Evolutionary conservation across 257 asterid genomes (phyloP).

Genomic region (Plectranthus barbatus): DNA sequence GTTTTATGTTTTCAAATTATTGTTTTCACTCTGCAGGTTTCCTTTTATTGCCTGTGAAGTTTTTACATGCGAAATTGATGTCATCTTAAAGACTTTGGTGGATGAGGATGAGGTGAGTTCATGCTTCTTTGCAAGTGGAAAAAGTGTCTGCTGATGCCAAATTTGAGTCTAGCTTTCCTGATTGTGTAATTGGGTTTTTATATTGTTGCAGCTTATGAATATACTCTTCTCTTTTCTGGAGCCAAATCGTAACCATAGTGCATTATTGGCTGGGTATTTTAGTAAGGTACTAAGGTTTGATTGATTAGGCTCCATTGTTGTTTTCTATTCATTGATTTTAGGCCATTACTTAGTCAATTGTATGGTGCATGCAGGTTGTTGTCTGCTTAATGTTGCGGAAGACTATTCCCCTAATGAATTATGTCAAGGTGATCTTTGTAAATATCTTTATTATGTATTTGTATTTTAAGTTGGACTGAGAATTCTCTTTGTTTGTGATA

Average conservation of each 20-base stretch:
- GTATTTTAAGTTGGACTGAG: too few relatives aligned
- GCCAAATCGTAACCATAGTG: slow-evolving; percentile 75
- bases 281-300: slow-evolving; percentile 95
- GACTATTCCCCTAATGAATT: slow-evolving; percentile 73
- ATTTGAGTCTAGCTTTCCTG: slow-evolving; percentile 11
- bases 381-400: slow-evolving; percentile 85
- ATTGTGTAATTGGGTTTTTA: slow-evolving; percentile 9
- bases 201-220: slow-evolving; percentile 76
- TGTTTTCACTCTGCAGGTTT: slow-evolving; percentile 43
- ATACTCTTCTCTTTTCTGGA: slow-evolving; percentile 89
- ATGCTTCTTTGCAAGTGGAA: not conserved
- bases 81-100: slow-evolving; percentile 89
- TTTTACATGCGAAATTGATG: slow-evolving; percentile 94
- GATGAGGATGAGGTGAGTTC: slow-evolving; percentile 84
- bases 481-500: not conserved
- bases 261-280: slow-evolving; percentile 90
- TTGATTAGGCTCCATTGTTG: slow-evolving; percentile 8
- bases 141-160: not conserved
- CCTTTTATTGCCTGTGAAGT: slow-evolving; percentile 96
- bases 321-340: not conserved
- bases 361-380: slow-evolving; percentile 49
- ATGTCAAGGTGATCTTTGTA: slow-evolving; percentile 55
- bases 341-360: too few relatives aligned
- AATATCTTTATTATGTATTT: not conserved
- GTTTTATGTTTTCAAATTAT: slow-evolving; percentile 8